Conservation (phyloP, 2,329 filamentous ascomycete genomes). For the Curvularia sp. region DNA sequence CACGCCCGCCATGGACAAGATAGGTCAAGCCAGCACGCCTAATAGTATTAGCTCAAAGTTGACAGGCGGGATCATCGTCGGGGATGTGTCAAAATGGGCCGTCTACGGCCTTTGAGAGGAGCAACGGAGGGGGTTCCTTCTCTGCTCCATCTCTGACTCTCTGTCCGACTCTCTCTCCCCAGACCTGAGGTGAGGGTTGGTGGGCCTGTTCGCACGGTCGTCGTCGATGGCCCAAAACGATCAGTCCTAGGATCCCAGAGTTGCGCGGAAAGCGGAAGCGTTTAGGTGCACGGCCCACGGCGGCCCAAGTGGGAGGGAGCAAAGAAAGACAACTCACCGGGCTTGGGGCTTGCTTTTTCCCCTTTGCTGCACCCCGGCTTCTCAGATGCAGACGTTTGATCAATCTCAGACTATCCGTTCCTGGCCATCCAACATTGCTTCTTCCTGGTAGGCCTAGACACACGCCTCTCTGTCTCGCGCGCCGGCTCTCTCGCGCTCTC, state of each 20-base stretch:
- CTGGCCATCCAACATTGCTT: slow-evolving; percentile 39
- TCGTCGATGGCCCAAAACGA: slow-evolving; percentile 14
- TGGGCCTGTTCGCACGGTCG: slow-evolving; percentile 33
- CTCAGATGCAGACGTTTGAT: slow-evolving; percentile 39
- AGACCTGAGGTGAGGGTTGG: slow-evolving; percentile 24
- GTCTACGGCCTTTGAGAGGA: slow-evolving; percentile 31
- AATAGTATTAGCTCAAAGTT: slow-evolving; percentile 17
- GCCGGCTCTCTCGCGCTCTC: slow-evolving; percentile 28
- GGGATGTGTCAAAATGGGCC: slow-evolving; percentile 35
- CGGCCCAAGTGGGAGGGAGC: slow-evolving; percentile 13
- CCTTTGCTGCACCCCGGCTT: slow-evolving; percentile 37
- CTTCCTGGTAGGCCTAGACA: slow-evolving; percentile 36
- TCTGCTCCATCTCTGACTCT: slow-evolving; percentile 4
- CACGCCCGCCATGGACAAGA: slow-evolving; percentile 11
- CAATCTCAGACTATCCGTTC: slow-evolving; percentile 39
- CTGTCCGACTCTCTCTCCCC: slow-evolving; percentile 10
- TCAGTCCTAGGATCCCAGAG: slow-evolving; percentile 28
- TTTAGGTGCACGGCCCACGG: slow-evolving; percentile 40
- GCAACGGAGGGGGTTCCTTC: slow-evolving; percentile 1
- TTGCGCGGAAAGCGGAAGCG: slow-evolving; percentile 47
- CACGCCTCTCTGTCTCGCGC: slow-evolving; percentile 38
- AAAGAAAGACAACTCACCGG: slow-evolving; percentile 27
- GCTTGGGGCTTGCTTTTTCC: slow-evolving; percentile 40
- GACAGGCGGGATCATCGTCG: slow-evolving; percentile 45
- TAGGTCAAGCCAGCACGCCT: slow-evolving; percentile 22